Evolutionary conservation across 805 yeast genomes (phyloP), one percentile per base, ranked within the genome.

Genomic region (Candida piceae): DNA sequence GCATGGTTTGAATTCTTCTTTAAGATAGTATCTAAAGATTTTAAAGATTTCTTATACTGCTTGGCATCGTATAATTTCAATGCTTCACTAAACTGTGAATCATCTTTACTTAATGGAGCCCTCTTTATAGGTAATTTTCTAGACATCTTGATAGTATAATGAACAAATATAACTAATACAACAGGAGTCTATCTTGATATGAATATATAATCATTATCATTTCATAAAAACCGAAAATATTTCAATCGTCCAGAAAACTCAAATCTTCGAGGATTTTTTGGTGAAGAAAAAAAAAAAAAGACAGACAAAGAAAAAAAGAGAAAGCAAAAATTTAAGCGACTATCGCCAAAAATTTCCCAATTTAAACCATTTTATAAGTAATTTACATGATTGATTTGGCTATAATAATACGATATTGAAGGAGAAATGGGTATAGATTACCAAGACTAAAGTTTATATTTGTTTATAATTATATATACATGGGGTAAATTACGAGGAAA

Each of bases 1-100:
- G 88, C 81, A 58, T 85, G 88, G 34, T 66, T 69, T 12, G 86
- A 70, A 52, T 78, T 78, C 52, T 84, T 86, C 66, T 86, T 85
- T 52, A 90, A 61, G 48, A 84, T 73, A 24, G 73, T 65, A 35
- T 93, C 97, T 29, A 86, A 73, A 20, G 79, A 55, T 56, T 84
- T 84, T 50, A 89, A 62, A 1, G 96, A 77, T 52, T 90, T 88
- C 57, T 85, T 85, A 67, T 89, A 89, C 59, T 87, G 88, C 58
- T 85, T 87, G 32, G 71, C 57, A 55, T 93, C 97, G 53, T 87
- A 93, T 21, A 84, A 70, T 49, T 78, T 78, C 51, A 93, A 69
- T 1, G 96, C 96, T 48, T 82, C 84, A 40, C 81, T 72, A 66
- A 90, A 88, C 45, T 76, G 76, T 22, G 72, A 69, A 39, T 84